Percentiles rank a stretch among this genome's conserved stretches.
Evolutionary conservation across 192 early-diverging fungal species (phyloP).

Genomic region (Gonapodya sp.): DNA sequence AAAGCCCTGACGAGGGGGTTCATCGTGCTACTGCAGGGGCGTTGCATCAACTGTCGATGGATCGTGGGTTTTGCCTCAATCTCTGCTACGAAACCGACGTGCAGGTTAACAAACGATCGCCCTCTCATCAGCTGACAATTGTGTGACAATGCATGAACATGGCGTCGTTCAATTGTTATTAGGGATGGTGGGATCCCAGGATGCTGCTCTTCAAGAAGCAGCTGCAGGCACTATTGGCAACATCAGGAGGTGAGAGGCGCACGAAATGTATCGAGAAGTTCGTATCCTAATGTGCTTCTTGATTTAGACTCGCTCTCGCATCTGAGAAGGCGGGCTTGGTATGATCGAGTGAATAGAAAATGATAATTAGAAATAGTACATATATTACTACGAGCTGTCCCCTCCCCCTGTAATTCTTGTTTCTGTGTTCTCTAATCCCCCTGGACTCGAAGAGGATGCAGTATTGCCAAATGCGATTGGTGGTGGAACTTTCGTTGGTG

Average conservation of each 20-base stretch:
- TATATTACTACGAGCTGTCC: not conserved
- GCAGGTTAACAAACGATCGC: not conserved
- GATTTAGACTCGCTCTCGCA: constrained; percentile 39
- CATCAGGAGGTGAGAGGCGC: constrained; percentile 35
- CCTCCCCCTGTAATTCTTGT: not conserved
- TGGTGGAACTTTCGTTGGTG: not conserved
- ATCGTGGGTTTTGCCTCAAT: constrained; percentile 30
- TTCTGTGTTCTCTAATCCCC: not conserved
- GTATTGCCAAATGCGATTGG: not conserved
- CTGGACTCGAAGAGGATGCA: not conserved
- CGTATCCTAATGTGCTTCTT: not conserved
- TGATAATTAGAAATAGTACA: not conserved
- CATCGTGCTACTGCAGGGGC: constrained; percentile 51
- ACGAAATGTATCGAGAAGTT: not conserved
- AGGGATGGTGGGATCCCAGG: constrained; percentile 52
- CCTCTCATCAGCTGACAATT: constrained; percentile 42
- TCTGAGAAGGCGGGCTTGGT: constrained; percentile 45
- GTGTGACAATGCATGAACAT: constrained; percentile 60
- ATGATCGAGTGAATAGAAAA: constrained; percentile 4
- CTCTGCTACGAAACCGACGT: no score
- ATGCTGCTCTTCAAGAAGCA: constrained; percentile 46
- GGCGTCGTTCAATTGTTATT: constrained; percentile 54
- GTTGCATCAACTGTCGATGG: constrained; percentile 59
- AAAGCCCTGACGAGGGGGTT: constrained; percentile 47
- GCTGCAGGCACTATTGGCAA: constrained; percentile 60